Evolutionary conservation across 73 alveolate species (phyloP), one percentile per base, ranked within the genome.

Genomic region (Blepharisma japonicum): DNA sequence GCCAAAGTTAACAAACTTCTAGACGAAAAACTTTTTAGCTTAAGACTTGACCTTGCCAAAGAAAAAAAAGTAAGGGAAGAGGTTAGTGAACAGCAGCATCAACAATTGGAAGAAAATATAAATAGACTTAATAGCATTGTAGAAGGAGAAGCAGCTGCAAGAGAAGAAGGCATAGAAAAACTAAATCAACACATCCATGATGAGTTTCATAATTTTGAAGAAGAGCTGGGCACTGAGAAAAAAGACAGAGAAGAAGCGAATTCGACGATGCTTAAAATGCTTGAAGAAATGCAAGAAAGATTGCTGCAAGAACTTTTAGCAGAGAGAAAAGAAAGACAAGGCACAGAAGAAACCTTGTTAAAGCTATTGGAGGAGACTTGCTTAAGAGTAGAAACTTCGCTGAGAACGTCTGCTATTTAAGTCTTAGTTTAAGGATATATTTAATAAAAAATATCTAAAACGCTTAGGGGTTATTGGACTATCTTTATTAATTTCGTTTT

Each of bases 291-390:
- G 83, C 90, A 83, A 45, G 54, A 83, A 25, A 86, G 84, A 56
- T 77, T 89, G 14, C 68, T 83, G 80, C 68, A 71, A 51, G 92
- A 89, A 47, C 48, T 89, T 55, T 8, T 49, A 47, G 81, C 77
- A 54, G 93, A 89, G 38, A 85, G 78, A 27, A 49, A 70, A 32
- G 90, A 89, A 51, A 82, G 96, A 77, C 87, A 87, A 71, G 77
- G 68, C 7, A 89, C 92, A 7, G 96, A 89, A 72, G 96, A 87
- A 45, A 87, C 81, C 47, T 68, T 89, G 70, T 83, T 89, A 9
- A 82, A 70, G 77, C 61, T 89, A 7, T 78, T 89, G n/a, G 96
- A 89, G 56, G 96, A 89, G 83, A 89, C 96, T 45, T 89, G 96
- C 67, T 55, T 68, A 9, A 77, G 94, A 56, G 96, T 89, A 6